These are phyloP conservation scores for Aureobasidium sp. DNA, from an alignment of 2,329 filamentous ascomycete species.

Conservation along the genomic window DNA sequence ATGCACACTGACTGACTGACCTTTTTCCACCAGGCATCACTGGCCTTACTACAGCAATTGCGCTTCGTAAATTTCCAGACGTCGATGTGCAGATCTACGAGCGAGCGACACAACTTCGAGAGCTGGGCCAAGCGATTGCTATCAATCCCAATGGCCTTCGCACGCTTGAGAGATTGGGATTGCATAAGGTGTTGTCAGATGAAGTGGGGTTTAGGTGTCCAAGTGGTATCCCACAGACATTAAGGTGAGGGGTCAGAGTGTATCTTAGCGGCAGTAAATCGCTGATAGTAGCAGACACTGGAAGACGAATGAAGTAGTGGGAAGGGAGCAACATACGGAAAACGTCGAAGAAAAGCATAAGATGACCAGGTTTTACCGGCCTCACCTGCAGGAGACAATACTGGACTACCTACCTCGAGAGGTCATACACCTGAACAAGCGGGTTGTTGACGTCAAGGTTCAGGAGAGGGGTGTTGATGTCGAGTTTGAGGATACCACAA, in stretches of 20 bases:
- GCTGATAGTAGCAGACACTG: slow-evolving; percentile 24
- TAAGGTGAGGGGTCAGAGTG: slow-evolving; percentile 23
- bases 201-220: slow-evolving; percentile 30
- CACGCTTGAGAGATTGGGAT: slow-evolving; percentile 31
- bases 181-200: slow-evolving; percentile 29
- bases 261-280: not conserved
- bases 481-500: slow-evolving; percentile 28
- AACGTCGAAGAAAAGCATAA: slow-evolving; percentile 28
- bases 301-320: slow-evolving; percentile 34
- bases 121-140: slow-evolving; percentile 35
- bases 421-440: slow-evolving; percentile 29
- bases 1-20: not conserved
- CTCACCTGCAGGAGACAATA: slow-evolving; percentile 31
- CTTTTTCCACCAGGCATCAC: slow-evolving; percentile 29
- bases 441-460: slow-evolving; percentile 20
- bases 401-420: slow-evolving; percentile 27
- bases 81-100: slow-evolving; percentile 33
- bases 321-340: slow-evolving; percentile 27
- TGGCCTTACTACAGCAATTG: slow-evolving; percentile 34
- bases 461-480: slow-evolving; percentile 22
- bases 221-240: slow-evolving; percentile 31
- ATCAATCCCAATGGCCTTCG: slow-evolving; percentile 35
- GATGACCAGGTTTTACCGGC: slow-evolving; percentile 32
- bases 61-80: slow-evolving; percentile 25
- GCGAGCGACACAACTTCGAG: slow-evolving; percentile 29